These are phyloP conservation scores for Arthonia radiata DNA, from an alignment of 495 filamentous ascomycete genomes.

Conservation along the genomic window DNA sequence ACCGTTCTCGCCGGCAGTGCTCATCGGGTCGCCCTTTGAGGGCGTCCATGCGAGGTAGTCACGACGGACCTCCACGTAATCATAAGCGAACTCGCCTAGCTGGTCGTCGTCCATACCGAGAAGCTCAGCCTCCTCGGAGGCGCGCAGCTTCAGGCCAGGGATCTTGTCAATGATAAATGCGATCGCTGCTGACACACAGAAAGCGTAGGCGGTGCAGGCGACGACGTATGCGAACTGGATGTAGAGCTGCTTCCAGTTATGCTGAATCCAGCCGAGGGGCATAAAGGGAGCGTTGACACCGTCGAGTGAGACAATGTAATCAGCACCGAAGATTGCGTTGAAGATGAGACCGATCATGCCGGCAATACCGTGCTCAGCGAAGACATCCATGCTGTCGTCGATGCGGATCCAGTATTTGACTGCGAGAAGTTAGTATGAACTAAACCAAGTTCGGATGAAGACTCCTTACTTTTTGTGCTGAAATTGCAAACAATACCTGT, in stretches of 20 bases:
- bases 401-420: slow-evolving; percentile 68
- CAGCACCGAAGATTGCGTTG: slow-evolving; percentile 78
- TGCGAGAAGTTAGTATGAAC: slow-evolving; percentile 2
- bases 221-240: slow-evolving; percentile 79
- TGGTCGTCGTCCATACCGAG: slow-evolving; percentile 85
- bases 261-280: slow-evolving; percentile 54
- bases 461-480: slow-evolving; percentile 50
- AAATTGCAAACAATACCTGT: slow-evolving; percentile 82
- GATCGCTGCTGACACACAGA: slow-evolving; percentile 63
- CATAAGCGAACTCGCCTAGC: slow-evolving; percentile 95
- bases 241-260: slow-evolving; percentile 67
- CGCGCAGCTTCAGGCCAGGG: slow-evolving; percentile 59
- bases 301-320: slow-evolving; percentile 81
- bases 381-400: slow-evolving; percentile 86
- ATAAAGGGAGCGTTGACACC: slow-evolving; percentile 44
- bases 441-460: background rate
- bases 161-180: slow-evolving; percentile 74
- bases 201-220: slow-evolving; percentile 65
- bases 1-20: too few relatives aligned
- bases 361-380: slow-evolving; percentile 73
- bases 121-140: slow-evolving; percentile 63
- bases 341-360: slow-evolving; percentile 74
- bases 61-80: slow-evolving; percentile 80
- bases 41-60: too few relatives aligned
- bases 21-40: too few relatives aligned